Evolutionary conservation across 352 stramenopile species (phyloP).

Genomic region (Globisporangium nunn): DNA sequence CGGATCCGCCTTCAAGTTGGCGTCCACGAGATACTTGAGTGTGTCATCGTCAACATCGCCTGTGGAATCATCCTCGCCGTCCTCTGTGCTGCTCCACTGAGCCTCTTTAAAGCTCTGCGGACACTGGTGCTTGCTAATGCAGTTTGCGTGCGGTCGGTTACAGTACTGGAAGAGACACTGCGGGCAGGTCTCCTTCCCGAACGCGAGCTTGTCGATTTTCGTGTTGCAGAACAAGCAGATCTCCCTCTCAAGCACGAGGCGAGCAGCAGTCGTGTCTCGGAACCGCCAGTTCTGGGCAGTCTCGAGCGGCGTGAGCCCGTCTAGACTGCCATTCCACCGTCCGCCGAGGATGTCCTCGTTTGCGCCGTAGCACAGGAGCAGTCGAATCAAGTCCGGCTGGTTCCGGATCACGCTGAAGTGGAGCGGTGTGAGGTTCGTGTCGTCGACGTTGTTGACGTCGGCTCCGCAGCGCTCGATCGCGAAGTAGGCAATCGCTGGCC

Average conservation of each 20-base stretch:
- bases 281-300: slow-evolving; percentile 57
- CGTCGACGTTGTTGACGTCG: slow-evolving; percentile 66
- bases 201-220: slow-evolving; percentile 53
- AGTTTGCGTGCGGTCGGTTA: slow-evolving; percentile 28
- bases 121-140: slow-evolving; percentile 65
- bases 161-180: slow-evolving; percentile 57
- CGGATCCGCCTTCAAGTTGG: slow-evolving; percentile 1
- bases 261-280: slow-evolving; percentile 52
- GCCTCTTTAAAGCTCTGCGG: slow-evolving; percentile 17
- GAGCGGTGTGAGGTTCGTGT: slow-evolving; percentile 57
- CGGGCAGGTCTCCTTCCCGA: slow-evolving; percentile 41
- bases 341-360: slow-evolving; percentile 24
- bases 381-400: slow-evolving; percentile 61
- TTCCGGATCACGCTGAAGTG: slow-evolving; percentile 78
- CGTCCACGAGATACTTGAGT: neutral
- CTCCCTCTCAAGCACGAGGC: slow-evolving; percentile 59
- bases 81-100: neutral
- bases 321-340: slow-evolving; percentile 21
- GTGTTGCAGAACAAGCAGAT: slow-evolving; percentile 79
- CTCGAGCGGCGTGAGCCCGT: slow-evolving; percentile 47
- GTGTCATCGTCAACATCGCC: neutral
- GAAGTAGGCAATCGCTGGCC: slow-evolving; percentile 45
- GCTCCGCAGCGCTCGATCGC: slow-evolving; percentile 56
- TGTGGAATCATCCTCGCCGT: slow-evolving; percentile 2
- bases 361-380: slow-evolving; percentile 53